Base-by-base conservation (phyloP, 2,329 filamentous ascomycete genomes). In the Aspergillus proliferans region DNA sequence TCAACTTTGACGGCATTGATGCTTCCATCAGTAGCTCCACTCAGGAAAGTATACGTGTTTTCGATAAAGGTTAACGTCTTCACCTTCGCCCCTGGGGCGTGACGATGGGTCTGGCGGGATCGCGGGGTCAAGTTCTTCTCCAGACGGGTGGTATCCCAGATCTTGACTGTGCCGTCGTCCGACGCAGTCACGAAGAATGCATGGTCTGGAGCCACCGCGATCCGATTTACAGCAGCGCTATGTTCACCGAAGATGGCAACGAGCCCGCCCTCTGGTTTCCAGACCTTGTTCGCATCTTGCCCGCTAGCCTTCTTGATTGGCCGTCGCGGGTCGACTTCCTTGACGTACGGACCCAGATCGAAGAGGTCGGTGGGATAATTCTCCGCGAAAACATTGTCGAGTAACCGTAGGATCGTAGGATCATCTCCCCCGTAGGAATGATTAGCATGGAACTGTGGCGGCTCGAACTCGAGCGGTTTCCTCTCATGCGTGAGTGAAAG, bases 141-240 rank as follows among this genome's bases (percentile, higher is more conserved):
- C 6, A 98, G 77, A 21, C 93, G 81, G 22, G 84, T 84, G 22
- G 89, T 86, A 70, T 98, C 93, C 93, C 93, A 98, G 4, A 98
- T 80, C 63, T 88, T 95, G 49, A 96, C 88, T 6, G 81, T 83
- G 2, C 93, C 88, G 68, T 98, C 93, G 61, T 95, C 88, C 8
- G 91, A 92, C 6, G 85, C 92, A 1, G 93, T 97, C 49, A 96
- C 79, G 68, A 98, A 98, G 71, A 98, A 98, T 4, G 85, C 75
- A 65, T 98, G 92, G 63, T 98, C 93, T 0, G 92, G 89, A 1
- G 93, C 85, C 6, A 89, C 82, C 2, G 87, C 76, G 9, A 97
- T 82, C 8, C 91, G 83, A 61, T 87, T 95, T 55, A 97, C 82
- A 6, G 88, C 81, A 0, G 83, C 88, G 24, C 78, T 84, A 64